These are phyloP conservation scores for Lonicera japonica DNA, from an alignment of 129 eudicot species.

Conservation along the genomic window DNA sequence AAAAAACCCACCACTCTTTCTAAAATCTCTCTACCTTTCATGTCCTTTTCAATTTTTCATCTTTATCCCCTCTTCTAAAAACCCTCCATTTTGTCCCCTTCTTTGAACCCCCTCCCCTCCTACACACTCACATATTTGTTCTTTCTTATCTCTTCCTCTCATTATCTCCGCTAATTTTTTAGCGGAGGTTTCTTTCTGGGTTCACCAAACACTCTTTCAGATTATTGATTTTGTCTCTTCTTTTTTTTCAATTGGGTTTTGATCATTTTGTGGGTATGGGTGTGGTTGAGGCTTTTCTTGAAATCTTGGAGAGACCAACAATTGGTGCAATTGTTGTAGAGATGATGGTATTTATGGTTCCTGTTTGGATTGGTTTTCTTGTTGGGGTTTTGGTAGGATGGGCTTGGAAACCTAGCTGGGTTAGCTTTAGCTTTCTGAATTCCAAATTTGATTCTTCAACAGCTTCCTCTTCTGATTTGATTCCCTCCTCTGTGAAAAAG, in stretches of 20 bases:
- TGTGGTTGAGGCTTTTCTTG: constrained; percentile 38
- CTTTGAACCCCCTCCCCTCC: neutral
- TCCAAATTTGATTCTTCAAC: constrained; percentile 32
- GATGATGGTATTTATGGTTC: constrained; percentile 33
- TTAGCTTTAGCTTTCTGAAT: constrained; percentile 35
- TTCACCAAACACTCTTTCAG: neutral
- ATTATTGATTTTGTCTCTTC: neutral
- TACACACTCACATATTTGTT: too few species aligned
- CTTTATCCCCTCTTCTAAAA: constrained; percentile 4
- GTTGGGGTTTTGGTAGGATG: constrained; percentile 72
- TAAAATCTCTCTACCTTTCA: constrained; percentile 11
- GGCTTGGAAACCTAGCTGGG: constrained; percentile 90
- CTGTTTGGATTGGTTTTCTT: constrained; percentile 47
- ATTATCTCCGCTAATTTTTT: neutral
- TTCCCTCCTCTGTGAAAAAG: constrained; percentile 19
- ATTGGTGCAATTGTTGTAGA: constrained; percentile 28
- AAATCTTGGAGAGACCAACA: constrained; percentile 33
- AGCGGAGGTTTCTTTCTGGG: constrained; percentile 1
- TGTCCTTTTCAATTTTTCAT: constrained; percentile 21
- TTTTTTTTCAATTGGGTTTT: neutral
- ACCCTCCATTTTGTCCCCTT: neutral
- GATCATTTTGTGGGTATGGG: constrained; percentile 31
- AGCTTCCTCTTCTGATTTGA: constrained; percentile 16
- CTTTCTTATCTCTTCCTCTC: constrained; percentile 3
- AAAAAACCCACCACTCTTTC: neutral